Conservation (phyloP, 148 eudicot genomes). For the Pharnaceum exiguum region DNA sequence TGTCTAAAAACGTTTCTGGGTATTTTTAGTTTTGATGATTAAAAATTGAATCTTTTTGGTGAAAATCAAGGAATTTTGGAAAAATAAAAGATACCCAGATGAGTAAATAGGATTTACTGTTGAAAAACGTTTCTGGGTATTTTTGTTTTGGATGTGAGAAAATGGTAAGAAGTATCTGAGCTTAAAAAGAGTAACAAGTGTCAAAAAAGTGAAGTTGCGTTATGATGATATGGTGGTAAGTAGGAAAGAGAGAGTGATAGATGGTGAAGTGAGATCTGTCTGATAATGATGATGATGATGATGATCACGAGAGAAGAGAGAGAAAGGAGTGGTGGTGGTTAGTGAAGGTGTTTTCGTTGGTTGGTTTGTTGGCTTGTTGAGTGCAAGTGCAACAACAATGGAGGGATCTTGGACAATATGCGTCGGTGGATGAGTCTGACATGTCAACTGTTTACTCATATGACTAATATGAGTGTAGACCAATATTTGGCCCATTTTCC, state of each 20-base stretch:
- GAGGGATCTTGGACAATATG: slow-evolving; percentile 5
- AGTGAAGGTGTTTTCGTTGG: too few relatives aligned
- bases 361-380: slow-evolving; percentile 16
- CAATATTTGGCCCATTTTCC: not conserved
- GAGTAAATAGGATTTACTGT: not conserved
- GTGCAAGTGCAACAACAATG: slow-evolving; percentile 7
- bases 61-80: slow-evolving; percentile 6
- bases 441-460: not conserved
- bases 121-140: slow-evolving; percentile 15
- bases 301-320: too few relatives aligned
- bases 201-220: too few relatives aligned
- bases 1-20: slow-evolving; percentile 13
- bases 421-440: slow-evolving; percentile 26
- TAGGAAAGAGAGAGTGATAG: too few relatives aligned
- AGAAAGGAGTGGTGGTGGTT: too few relatives aligned
- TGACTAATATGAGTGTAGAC: too few relatives aligned
- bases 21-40: not conserved
- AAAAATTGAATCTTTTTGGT: not conserved
- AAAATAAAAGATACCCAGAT: slow-evolving; percentile 16
- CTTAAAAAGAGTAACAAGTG: too few relatives aligned
- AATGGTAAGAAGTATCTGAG: not conserved
- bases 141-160: not conserved
- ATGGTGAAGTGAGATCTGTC: too few relatives aligned
- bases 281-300: too few relatives aligned
- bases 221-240: too few relatives aligned